Percentiles rank a stretch among this genome's conserved stretches.
phyloP scores from a whole-genome alignment of 164 flowering plant species.

The Taxillus chinensis region DNA sequence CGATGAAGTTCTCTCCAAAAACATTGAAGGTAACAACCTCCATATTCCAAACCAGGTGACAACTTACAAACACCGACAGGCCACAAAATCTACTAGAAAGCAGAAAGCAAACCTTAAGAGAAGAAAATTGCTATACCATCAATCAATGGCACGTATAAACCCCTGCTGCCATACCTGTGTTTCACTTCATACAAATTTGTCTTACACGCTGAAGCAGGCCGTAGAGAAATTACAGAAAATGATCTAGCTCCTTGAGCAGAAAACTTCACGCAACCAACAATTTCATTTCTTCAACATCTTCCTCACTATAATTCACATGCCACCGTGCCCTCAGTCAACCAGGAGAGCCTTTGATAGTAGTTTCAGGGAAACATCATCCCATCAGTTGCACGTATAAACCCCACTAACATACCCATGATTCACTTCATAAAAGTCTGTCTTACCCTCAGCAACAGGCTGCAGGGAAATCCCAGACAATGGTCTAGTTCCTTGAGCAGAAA shows the following conservation, averaged over 20 bases:
- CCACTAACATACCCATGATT: conserved; percentile 72
- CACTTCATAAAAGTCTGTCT: conserved; percentile 67
- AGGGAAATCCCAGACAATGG: conserved; percentile 75
- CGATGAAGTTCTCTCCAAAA: conserved; percentile 5
- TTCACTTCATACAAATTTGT: conserved; percentile 66
- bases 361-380: conserved; percentile 30
- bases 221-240: conserved; percentile 67
- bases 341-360: conserved; percentile 70
- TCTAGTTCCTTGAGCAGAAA: conserved; percentile 52
- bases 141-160: conserved; percentile 11
- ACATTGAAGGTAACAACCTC: conserved; percentile 11
- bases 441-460: conserved; percentile 70
- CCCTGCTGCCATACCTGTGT: conserved; percentile 70
- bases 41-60: conserved; percentile 12
- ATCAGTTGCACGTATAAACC: conserved; percentile 61
- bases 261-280: conserved; percentile 62
- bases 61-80: conserved; percentile 14
- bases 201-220: conserved; percentile 72
- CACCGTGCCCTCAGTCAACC: conserved; percentile 69
- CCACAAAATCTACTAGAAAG: conserved; percentile 3
- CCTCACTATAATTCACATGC: conserved; percentile 68
- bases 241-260: conserved; percentile 53
- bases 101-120: background rate
- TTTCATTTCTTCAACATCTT: conserved; percentile 53
- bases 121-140: background rate